Evolutionary conservation across 2,329 filamentous ascomycete species (phyloP), one percentile per base, ranked within the genome.

Genomic region (Amauroascus niger): DNA sequence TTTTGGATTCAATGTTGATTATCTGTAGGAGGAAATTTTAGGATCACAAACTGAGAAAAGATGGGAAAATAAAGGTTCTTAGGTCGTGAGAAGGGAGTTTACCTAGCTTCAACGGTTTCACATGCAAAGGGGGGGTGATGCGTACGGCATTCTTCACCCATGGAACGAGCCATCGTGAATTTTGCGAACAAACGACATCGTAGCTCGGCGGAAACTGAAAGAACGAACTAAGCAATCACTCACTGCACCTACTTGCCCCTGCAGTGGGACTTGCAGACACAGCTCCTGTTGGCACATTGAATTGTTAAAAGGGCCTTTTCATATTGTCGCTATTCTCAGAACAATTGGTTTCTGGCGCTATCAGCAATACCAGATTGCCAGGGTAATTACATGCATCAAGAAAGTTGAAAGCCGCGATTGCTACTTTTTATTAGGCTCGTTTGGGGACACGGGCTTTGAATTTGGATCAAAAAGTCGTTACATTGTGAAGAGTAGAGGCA

Each of bases 401-500:
- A 5, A 35, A 8, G 32, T 35, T n/a, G 13, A 3, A 3, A 35
- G 6, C 32, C 32, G 6, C 32, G 6, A 35, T 39, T 18, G 14
- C 14, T 14, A 35, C 32, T 22, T 47, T 18, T 47, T n/a, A n/a
- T n/a, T 9, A 35, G 9, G 30, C 30, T 14, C 2, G 8, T n/a
- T 9, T 20, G 9, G 6, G 41, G 35, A 32, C 9, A 32, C 16
- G 45, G 6, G 26, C 3, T n/a, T 28, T 1, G 8, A 45, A 24
- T n/a, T 7, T 18, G 39, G 16, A 39, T 32, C 14, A 48, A 41
- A 44, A 43, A 33, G 33, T 43, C 30, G 41, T 47, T 35, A 44
- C 46, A 49, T 46, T 32, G 39, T 44, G 44, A 51, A 41, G 37
- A 46, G 30, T 44, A 46, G 30, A 45, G 24, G 18, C 22, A 43